phyloP scores from a whole-genome alignment of 139 green algal species.

The Raphidocelis subcapitata region DNA sequence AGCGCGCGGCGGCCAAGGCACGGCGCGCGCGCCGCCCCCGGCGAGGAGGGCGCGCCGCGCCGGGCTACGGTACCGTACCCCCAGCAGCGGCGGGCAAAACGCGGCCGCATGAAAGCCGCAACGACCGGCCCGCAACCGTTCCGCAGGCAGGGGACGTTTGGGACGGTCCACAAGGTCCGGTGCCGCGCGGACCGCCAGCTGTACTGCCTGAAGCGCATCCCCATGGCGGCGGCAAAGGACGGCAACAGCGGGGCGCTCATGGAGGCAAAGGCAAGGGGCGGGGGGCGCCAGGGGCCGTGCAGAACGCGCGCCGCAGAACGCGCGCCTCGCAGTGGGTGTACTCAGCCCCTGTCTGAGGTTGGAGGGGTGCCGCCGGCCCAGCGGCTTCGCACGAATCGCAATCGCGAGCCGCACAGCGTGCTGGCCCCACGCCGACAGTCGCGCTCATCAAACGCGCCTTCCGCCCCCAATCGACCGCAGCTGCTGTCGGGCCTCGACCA shows the following conservation, averaged over 20 bases:
- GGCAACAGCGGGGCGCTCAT: slow-evolving; percentile 40
- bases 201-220: slow-evolving; percentile 61
- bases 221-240: slow-evolving; percentile 39
- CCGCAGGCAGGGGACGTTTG: slow-evolving; percentile 33
- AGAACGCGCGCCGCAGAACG: too few relatives aligned
- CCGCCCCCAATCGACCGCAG: slow-evolving; percentile 22
- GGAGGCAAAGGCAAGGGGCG: slow-evolving; percentile 31
- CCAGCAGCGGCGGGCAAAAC: background rate
- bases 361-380: too few relatives aligned
- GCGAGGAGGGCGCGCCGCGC: too few relatives aligned
- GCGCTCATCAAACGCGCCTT: background rate
- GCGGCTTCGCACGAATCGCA: too few relatives aligned
- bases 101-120: background rate
- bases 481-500: slow-evolving; percentile 57
- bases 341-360: too few relatives aligned
- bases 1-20: background rate
- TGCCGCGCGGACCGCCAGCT: slow-evolving; percentile 35
- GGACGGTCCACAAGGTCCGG: slow-evolving; percentile 35
- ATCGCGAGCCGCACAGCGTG: background rate
- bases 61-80: background rate
- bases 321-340: background rate
- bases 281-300: background rate
- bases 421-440: background rate
- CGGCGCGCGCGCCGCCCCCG: too few relatives aligned
- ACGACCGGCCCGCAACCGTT: background rate